Conservation (phyloP, 2,329 filamentous ascomycete species). For the Plectosphaerella cucumerina region DNA sequence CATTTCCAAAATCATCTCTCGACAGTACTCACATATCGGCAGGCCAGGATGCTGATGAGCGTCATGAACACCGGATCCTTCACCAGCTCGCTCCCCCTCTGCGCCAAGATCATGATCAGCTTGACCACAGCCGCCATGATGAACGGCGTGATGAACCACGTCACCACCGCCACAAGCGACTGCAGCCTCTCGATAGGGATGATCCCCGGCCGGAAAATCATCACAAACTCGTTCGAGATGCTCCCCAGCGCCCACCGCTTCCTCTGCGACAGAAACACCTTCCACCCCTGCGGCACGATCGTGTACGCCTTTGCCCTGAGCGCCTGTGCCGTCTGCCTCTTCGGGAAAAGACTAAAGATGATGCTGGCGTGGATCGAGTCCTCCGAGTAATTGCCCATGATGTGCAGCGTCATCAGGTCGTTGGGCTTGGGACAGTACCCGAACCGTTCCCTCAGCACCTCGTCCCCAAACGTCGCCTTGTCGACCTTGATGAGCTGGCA, state of each 20-base stretch:
- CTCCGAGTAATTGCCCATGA: constrained; percentile 44
- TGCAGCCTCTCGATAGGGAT: constrained; percentile 38
- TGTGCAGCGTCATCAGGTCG: constrained; percentile 42
- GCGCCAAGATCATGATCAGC: constrained; percentile 28
- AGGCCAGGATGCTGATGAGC: constrained; percentile 30
- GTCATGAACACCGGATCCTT: constrained; percentile 29
- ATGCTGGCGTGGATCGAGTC: constrained; percentile 45
- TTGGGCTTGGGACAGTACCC: constrained; percentile 45
- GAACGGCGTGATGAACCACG: constrained; percentile 41
- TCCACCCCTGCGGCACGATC: constrained; percentile 38
- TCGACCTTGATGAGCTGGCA: constrained; percentile 46
- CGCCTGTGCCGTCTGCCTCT: constrained; percentile 40
- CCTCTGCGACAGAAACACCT: constrained; percentile 43
- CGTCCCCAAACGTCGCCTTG: constrained; percentile 43
- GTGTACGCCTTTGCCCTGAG: constrained; percentile 42
- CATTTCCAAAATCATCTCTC: neutral
- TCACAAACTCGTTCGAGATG: constrained; percentile 44
- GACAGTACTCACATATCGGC: constrained; percentile 32
- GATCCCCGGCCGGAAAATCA: constrained; percentile 39
- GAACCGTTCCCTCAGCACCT: constrained; percentile 39
- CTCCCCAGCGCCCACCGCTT: constrained; percentile 45
- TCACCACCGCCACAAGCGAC: constrained; percentile 39
- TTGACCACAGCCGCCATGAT: constrained; percentile 35
- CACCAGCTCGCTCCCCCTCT: constrained; percentile 26
- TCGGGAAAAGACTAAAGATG: constrained; percentile 40